phyloP scores from a whole-genome alignment of 2,329 filamentous ascomycete genomes.

The Calonectria pteridis region DNA sequence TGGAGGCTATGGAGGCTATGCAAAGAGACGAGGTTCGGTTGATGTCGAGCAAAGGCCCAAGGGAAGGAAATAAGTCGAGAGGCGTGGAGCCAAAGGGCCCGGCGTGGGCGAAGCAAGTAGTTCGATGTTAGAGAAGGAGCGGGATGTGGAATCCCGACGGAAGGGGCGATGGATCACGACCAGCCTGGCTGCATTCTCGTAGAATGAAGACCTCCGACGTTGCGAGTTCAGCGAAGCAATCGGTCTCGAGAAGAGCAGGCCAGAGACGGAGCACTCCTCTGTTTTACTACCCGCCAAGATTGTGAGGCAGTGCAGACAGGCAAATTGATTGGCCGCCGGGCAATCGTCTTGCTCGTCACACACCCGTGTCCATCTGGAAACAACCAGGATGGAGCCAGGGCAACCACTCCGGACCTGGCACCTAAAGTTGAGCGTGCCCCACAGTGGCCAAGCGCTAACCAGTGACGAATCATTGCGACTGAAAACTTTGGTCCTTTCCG shows the following conservation, averaged over 20 bases:
- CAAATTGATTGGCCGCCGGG: neutral
- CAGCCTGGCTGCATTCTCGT: conserved; percentile 13
- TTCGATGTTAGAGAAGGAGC: conserved; percentile 24
- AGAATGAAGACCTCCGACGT: conserved; percentile 3
- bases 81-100: conserved; percentile 39
- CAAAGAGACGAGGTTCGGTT: conserved; percentile 32
- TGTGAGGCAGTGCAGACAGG: conserved; percentile 11
- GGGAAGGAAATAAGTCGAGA: conserved; percentile 35
- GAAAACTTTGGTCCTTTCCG: neutral
- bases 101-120: conserved; percentile 33
- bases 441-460: conserved; percentile 1
- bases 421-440: conserved; percentile 1
- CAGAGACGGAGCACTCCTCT: neutral
- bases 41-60: conserved; percentile 32
- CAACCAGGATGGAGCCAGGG: neutral
- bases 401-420: neutral
- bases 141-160: conserved; percentile 21
- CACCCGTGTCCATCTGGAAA: neutral
- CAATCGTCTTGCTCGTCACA: neutral
- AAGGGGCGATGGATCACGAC: conserved; percentile 6
- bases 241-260: neutral
- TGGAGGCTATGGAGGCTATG: conserved; percentile 43
- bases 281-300: conserved; percentile 5
- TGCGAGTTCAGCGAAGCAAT: neutral
- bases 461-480: conserved; percentile 2